These are phyloP conservation scores for Phytopythium boreale DNA, from an alignment of 352 stramenopile genomes.

Conservation along the genomic window DNA sequence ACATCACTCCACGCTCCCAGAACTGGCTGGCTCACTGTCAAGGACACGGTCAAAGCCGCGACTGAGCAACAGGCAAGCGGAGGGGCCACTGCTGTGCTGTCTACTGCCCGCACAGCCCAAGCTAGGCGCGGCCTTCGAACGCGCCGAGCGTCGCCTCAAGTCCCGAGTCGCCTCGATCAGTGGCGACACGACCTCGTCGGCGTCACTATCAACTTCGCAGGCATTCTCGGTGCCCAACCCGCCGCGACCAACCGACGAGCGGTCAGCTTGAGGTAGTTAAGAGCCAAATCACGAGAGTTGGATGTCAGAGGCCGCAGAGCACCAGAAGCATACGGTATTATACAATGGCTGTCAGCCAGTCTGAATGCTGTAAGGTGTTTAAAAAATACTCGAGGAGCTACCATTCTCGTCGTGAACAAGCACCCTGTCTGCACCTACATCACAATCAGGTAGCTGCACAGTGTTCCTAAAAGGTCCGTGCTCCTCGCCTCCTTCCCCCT, in stretches of 20 bases:
- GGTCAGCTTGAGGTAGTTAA: not conserved
- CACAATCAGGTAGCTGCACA: too few relatives aligned
- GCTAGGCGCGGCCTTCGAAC: not conserved
- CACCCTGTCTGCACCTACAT: not conserved
- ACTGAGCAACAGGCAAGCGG: not conserved
- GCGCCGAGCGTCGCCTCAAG: not conserved
- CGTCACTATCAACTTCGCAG: not conserved
- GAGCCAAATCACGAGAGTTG: not conserved
- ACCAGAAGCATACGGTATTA: too few relatives aligned
- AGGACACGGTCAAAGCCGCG: not conserved
- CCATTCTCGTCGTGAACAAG: not conserved
- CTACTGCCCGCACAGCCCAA: conserved; percentile 23
- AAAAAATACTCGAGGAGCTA: not conserved
- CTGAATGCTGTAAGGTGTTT: not conserved
- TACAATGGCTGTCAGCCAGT: not conserved
- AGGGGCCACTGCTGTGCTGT: conserved; percentile 22
- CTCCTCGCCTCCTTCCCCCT: not conserved
- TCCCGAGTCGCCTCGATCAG: not conserved
- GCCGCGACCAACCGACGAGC: not conserved
- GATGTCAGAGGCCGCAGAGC: too few relatives aligned
- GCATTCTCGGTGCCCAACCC: not conserved
- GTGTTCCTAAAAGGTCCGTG: too few relatives aligned
- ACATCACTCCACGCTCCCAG: not conserved
- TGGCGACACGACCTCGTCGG: not conserved
- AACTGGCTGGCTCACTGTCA: not conserved